Evolutionary conservation across 164 flowering plant species (phyloP).

Genomic region (Cinnamomum chago): DNA sequence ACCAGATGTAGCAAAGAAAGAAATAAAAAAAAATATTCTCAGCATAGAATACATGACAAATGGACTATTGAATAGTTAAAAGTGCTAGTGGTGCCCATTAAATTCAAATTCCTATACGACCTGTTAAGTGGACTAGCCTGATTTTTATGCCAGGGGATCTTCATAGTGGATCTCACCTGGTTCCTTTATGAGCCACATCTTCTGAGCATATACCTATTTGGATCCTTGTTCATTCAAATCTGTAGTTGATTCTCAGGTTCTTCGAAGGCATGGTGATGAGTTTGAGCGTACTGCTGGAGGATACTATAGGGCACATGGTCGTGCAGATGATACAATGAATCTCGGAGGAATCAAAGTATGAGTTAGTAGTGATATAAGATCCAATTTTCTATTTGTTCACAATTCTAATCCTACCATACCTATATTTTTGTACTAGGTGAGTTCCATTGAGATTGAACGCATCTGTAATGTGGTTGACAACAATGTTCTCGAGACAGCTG

Average conservation of each 20-base stretch:
- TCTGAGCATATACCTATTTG: not conserved
- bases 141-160: not conserved
- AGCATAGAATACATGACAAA: not conserved
- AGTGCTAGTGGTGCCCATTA: too few relatives aligned
- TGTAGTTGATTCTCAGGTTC: slow-evolving; percentile 37
- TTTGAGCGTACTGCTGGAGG: slow-evolving; percentile 80
- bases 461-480: slow-evolving; percentile 62
- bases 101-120: not conserved
- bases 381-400: not conserved
- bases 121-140: not conserved
- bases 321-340: slow-evolving; percentile 99
- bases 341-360: slow-evolving; percentile 95
- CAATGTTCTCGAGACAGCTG: slow-evolving; percentile 77
- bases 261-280: slow-evolving; percentile 93
- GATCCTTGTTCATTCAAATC: not conserved
- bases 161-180: not conserved
- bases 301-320: slow-evolving; percentile 92
- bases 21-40: not conserved
- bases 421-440: slow-evolving; percentile 44
- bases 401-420: not conserved
- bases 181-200: not conserved
- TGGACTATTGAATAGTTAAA: not conserved
- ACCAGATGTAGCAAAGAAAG: too few relatives aligned
- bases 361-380: not conserved
- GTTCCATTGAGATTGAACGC: slow-evolving; percentile 94